These are phyloP conservation scores for Pholiota conissans DNA, from an alignment of 768 basidiomycete genomes.

Conservation along the genomic window DNA sequence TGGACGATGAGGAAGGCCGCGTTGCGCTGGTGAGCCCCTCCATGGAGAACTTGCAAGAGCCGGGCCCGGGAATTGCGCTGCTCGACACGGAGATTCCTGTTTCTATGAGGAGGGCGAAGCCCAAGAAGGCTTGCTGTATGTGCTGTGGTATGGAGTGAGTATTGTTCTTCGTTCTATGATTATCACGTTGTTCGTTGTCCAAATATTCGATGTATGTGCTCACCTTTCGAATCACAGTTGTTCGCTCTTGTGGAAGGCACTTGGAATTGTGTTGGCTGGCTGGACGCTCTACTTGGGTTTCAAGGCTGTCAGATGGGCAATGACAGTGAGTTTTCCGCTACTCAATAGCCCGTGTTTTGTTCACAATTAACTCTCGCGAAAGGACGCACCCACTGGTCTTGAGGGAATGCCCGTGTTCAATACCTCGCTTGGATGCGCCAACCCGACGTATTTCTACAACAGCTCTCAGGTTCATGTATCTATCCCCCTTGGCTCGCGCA, in stretches of 20 bases:
- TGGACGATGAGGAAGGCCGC: slow-evolving; percentile 42
- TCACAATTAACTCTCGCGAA: not conserved
- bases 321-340: slow-evolving; percentile 35
- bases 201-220: not conserved
- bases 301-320: slow-evolving; percentile 47
- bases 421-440: slow-evolving; percentile 49
- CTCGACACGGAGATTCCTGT: slow-evolving; percentile 31
- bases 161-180: not conserved
- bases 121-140: slow-evolving; percentile 41
- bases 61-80: slow-evolving; percentile 31
- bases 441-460: slow-evolving; percentile 46
- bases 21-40: slow-evolving; percentile 26
- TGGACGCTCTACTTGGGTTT: slow-evolving; percentile 41
- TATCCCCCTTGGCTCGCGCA: slow-evolving; percentile 35
- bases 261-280: slow-evolving; percentile 47
- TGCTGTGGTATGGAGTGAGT: slow-evolving; percentile 53
- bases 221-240: slow-evolving; percentile 33
- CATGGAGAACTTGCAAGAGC: slow-evolving; percentile 20
- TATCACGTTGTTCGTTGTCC: not conserved
- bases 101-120: slow-evolving; percentile 31
- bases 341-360: not conserved
- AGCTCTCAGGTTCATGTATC: slow-evolving; percentile 34
- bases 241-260: slow-evolving; percentile 52
- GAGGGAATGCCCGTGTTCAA: slow-evolving; percentile 59
- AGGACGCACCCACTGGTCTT: slow-evolving; percentile 51